Base-by-base conservation (phyloP, 768 basidiomycete genomes). In the Candolleomyces eurysporus region DNA sequence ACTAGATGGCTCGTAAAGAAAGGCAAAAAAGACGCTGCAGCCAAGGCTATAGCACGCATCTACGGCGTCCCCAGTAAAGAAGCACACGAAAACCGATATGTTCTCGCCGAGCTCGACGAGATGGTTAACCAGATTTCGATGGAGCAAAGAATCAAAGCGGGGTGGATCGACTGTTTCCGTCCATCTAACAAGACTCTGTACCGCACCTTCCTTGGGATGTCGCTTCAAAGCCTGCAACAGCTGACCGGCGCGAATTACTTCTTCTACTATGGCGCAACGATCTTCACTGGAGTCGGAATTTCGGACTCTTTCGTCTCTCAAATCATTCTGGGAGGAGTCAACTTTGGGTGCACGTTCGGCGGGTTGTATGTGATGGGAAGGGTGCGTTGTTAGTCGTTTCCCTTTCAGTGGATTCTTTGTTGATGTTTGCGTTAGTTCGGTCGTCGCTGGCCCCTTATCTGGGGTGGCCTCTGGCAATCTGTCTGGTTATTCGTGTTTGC, bases 361-460 rank as follows among this genome's bases (percentile, higher is more conserved):
- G 90, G 90, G 1, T 71, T 92, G 66, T 91, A 87, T 70, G 75
- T 90, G 57, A 86, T 91, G 83, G 87, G 91, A 70, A 77, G 78
- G 67, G 84, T 81, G 66, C 48, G 79, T 73, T 9, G 5, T 42
- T 11, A 57, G 46, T 48, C 53, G 19, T 43, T 57, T 59, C 53
- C 3, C 42, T 3, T 10, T 39, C 26, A 16, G 3, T 7, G 4
- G 36, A 57, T 50, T 32, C n/a, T 21, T 9, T 7, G 2, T 9
- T 21, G 46, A 19, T 48, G 4, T 51, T 52, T 45, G 19, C 21
- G 14, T 52, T 48, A 85, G 81, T 90, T 84, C 70, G 89, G 89
- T 13, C 82, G 89, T 51, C 78, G 89, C 10, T 62, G 68, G 48
- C 89, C 89, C 0, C 77, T 91, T 54, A 88, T 91, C 58, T 67